A percentile compares a stretch with the other conserved stretches of the same genome.
Evolutionary conservation across 2,329 filamentous ascomycete species (phyloP).

Genomic region (Didymella glomerata): DNA sequence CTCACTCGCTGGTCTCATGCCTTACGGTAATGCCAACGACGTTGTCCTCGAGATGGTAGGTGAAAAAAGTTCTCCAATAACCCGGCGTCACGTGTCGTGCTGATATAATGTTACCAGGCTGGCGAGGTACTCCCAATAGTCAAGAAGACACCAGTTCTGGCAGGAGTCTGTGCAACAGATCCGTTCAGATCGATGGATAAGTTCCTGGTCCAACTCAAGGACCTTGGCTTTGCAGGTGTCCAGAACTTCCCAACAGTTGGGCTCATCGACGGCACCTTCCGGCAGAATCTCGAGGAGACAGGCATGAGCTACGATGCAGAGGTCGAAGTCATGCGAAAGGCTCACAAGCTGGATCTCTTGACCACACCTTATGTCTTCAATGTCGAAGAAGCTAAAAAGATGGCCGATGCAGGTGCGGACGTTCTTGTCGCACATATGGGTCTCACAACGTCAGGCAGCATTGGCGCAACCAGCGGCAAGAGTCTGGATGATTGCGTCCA

Average conservation of each 20-base stretch:
- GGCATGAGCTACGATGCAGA: conserved; percentile 74
- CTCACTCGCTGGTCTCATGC: conserved; percentile 74
- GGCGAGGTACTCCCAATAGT: conserved; percentile 73
- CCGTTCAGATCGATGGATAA: conserved; percentile 69
- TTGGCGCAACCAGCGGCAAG: conserved; percentile 69
- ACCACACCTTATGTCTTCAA: conserved; percentile 77
- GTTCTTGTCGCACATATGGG: conserved; percentile 75
- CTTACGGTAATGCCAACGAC: conserved; percentile 75
- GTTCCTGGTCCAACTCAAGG: conserved; percentile 68
- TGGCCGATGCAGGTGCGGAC: conserved; percentile 72
- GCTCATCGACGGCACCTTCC: conserved; percentile 73
- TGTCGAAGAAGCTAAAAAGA: conserved; percentile 66
- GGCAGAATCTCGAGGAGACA: conserved; percentile 74
- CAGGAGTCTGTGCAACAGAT: conserved; percentile 75
- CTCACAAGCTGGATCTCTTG: conserved; percentile 66
- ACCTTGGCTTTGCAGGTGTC: conserved; percentile 72
- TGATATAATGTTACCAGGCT: conserved; percentile 53
- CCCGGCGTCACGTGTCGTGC: not conserved
- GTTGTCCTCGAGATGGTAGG: conserved; percentile 72
- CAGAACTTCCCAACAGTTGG: conserved; percentile 80
- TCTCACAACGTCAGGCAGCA: conserved; percentile 69
- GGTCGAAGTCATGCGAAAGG: conserved; percentile 71
- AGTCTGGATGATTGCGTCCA: conserved; percentile 70
- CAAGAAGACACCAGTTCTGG: conserved; percentile 69
- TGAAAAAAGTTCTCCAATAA: not conserved